phyloP scores from a whole-genome alignment of 257 asterid species.

The Asclepias syriaca region DNA sequence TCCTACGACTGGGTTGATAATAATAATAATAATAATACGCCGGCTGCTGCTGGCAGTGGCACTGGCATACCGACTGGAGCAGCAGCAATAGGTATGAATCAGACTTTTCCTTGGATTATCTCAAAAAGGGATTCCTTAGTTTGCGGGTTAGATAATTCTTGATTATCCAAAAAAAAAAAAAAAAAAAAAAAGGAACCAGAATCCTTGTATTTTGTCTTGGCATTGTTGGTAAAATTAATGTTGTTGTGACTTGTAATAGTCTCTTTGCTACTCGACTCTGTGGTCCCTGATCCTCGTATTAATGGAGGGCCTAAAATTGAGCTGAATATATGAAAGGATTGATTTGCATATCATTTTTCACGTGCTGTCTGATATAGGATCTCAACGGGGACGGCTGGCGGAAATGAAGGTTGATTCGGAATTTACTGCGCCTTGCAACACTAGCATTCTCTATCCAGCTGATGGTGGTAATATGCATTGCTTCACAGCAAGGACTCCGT shows the following conservation, averaged over 20 bases:
- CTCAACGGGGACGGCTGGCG: constrained; percentile 42
- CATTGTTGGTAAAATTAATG: neutral
- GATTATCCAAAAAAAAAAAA: neutral
- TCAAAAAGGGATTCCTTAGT: neutral
- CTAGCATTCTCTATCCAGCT: constrained; percentile 67
- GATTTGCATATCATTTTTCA: too few relatives aligned
- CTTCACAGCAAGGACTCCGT: constrained; percentile 72
- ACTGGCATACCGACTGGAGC: constrained; percentile 7
- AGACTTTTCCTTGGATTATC: neutral
- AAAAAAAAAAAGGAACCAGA: neutral
- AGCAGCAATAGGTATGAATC: constrained; percentile 30
- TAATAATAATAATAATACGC: neutral
- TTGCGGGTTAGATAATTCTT: neutral
- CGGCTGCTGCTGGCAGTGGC: constrained; percentile 19
- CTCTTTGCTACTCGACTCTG: neutral
- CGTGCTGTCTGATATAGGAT: neutral
- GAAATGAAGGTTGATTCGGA: constrained; percentile 57
- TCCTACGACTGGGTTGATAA: constrained; percentile 65
- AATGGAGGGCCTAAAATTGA: neutral
- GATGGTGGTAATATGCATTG: constrained; percentile 89
- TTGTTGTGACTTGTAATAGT: neutral
- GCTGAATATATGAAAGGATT: neutral
- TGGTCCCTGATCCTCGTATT: constrained; percentile 2
- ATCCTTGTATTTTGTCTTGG: constrained; percentile 4
- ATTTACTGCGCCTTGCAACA: constrained; percentile 55